A percentile compares a stretch with the other conserved stretches of the same genome.
These are phyloP conservation scores for Ceratonia siliqua DNA, from an alignment of 306 rosid genomes.

Conservation along the genomic window DNA sequence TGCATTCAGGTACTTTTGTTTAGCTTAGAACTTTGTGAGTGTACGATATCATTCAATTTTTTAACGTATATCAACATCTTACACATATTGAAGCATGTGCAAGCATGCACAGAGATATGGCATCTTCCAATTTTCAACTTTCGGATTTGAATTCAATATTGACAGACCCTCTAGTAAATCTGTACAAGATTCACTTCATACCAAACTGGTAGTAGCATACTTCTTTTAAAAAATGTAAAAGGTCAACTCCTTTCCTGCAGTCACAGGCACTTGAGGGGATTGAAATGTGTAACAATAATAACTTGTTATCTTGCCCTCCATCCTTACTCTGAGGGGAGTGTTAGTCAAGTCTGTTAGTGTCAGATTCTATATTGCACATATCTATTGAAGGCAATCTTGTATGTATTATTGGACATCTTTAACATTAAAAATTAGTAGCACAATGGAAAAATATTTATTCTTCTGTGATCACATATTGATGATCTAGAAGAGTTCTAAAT, in stretches of 20 bases:
- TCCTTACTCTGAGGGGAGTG: not conserved
- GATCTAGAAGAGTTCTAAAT: no score
- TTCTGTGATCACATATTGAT: not conserved
- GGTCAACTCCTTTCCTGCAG: no score
- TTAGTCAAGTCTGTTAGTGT: not conserved
- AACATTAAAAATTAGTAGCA: no score
- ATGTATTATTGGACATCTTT: no score
- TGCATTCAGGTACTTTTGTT: constrained; percentile 61
- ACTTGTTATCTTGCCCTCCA: not conserved
- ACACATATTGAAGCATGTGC: not conserved
- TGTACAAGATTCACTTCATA: no score
- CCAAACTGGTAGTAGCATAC: no score
- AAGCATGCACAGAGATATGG: not conserved
- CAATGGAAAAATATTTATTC: not conserved
- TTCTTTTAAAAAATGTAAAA: no score
- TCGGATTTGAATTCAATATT: not conserved
- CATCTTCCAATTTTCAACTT: not conserved
- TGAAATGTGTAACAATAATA: no score
- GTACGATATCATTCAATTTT: constrained; percentile 18
- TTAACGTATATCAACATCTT: not conserved
- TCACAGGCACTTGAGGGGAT: not conserved
- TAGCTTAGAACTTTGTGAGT: constrained; percentile 9
- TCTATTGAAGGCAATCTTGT: not conserved
- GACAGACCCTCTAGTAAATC: no score
- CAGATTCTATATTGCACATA: not conserved